These are phyloP conservation scores for Clitoria ternatea DNA, from an alignment of 306 rosid genomes.

Conservation along the genomic window DNA sequence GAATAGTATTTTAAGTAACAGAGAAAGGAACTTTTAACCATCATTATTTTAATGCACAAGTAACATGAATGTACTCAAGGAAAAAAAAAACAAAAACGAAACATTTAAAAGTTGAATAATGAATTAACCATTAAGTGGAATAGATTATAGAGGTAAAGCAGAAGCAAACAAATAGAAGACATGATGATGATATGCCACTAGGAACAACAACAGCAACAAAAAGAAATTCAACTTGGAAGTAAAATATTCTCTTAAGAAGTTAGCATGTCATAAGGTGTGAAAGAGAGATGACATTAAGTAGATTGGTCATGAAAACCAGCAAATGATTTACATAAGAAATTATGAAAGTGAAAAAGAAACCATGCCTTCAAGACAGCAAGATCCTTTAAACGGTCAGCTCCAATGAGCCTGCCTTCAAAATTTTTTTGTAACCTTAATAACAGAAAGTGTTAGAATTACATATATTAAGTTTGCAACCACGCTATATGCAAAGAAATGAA, in stretches of 20 bases:
- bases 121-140: background rate
- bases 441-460: constrained; percentile 16
- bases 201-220: background rate
- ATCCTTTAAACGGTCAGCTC: constrained; percentile 97
- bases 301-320: background rate
- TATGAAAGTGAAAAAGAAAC: background rate
- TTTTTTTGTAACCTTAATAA: constrained; percentile 68
- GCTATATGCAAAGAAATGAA: constrained; percentile 6
- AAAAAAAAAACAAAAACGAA: background rate
- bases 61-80: constrained; percentile 1
- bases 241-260: background rate
- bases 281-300: background rate
- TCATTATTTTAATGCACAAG: background rate
- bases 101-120: background rate
- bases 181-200: background rate
- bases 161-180: background rate
- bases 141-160: background rate
- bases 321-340: background rate
- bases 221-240: constrained; percentile 17
- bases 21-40: background rate
- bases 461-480: background rate
- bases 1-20: background rate
- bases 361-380: constrained; percentile 85
- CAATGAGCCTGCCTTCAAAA: constrained; percentile 88
- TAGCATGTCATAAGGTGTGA: background rate